Evolutionary conservation across 495 filamentous ascomycete genomes (phyloP).

Genomic region (Glutinoglossum americanum): DNA sequence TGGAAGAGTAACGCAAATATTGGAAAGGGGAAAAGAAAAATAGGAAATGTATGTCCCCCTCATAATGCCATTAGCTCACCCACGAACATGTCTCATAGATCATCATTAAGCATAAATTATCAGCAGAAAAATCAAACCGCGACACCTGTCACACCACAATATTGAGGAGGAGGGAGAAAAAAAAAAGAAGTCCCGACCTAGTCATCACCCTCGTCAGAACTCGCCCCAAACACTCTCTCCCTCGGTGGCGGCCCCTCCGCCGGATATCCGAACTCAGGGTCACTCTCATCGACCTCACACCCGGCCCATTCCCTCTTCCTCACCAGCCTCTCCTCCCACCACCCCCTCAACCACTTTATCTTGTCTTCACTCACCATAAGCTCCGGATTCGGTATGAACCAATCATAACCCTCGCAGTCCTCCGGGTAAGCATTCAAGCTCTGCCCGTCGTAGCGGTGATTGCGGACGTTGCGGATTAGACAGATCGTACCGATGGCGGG

Average conservation of each 20-base stretch:
- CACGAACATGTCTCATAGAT: no score
- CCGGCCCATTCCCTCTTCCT: neutral
- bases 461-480: constrained; percentile 10
- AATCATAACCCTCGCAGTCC: constrained; percentile 9
- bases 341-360: neutral
- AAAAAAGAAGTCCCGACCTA: neutral
- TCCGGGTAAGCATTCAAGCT: constrained; percentile 10
- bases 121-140: neutral
- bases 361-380: neutral
- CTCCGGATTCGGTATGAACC: constrained; percentile 10
- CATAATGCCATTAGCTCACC: no score
- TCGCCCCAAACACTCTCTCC: neutral
- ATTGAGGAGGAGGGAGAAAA: no score
- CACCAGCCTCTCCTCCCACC: neutral
- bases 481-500: constrained; percentile 11
- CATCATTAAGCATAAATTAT: no score
- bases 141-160: no score
- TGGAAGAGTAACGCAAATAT: no score
- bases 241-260: neutral
- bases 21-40: no score
- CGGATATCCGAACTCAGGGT: neutral
- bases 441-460: constrained; percentile 9
- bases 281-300: neutral
- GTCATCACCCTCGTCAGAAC: neutral
- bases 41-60: no score